Conservation (phyloP, 768 basidiomycete species). For the Tulasnella sp. region DNA sequence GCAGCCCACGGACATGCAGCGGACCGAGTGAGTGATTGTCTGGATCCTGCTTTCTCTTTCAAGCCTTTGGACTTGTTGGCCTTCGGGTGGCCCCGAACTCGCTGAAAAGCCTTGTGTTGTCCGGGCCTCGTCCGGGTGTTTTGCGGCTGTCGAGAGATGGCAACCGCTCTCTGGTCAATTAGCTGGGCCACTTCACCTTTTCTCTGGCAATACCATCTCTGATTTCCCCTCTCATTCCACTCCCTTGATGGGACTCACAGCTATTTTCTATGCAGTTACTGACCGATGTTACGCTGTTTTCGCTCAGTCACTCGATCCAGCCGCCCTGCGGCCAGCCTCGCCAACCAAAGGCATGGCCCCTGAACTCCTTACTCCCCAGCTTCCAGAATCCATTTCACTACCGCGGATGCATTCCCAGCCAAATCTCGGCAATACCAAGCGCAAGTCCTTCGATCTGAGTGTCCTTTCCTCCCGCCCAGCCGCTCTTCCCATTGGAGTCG, state of each 20-base stretch:
- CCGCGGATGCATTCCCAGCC: constrained; percentile 8
- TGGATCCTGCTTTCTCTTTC: background rate
- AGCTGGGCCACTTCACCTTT: background rate
- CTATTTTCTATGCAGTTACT: background rate
- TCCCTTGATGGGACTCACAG: background rate
- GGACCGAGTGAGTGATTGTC: background rate
- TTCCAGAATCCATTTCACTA: background rate
- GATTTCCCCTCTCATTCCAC: background rate
- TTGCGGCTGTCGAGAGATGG: background rate
- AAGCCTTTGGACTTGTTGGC: background rate
- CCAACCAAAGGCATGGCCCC: background rate
- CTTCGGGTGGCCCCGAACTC: background rate
- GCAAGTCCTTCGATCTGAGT: constrained; percentile 1
- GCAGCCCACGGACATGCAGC: background rate
- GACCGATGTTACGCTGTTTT: background rate
- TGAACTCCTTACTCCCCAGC: background rate
- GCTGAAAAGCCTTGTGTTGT: background rate
- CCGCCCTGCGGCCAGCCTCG: background rate
- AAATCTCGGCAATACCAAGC: background rate
- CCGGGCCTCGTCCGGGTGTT: background rate
- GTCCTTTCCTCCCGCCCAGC: background rate
- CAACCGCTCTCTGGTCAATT: background rate
- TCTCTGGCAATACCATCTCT: too few species aligned
- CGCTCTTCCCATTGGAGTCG: background rate
- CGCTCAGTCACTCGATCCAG: constrained; percentile 6